phyloP scores from a whole-genome alignment of 352 stramenopile species.

The Phytophthora cryptogea region DNA sequence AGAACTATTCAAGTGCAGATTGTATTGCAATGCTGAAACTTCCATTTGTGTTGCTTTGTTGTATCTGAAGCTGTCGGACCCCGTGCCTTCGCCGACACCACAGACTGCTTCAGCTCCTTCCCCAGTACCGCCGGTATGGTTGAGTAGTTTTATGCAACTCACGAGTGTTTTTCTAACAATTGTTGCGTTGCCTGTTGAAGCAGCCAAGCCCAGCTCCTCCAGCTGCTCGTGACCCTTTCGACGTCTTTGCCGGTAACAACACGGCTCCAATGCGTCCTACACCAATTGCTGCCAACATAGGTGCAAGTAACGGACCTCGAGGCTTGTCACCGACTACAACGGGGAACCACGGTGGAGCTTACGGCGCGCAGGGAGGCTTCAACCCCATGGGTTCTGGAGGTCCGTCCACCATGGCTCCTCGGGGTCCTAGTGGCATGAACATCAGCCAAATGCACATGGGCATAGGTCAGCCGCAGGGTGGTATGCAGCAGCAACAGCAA shows the following conservation, averaged over 20 bases:
- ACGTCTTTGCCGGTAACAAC: constrained; percentile 61
- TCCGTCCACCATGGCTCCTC: constrained; percentile 48
- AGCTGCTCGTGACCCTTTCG: constrained; percentile 66
- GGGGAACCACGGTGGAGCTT: constrained; percentile 28
- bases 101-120: constrained; percentile 42
- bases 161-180: not conserved
- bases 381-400: constrained; percentile 47
- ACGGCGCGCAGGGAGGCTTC: constrained; percentile 40
- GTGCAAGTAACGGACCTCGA: constrained; percentile 32
- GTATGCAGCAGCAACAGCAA: constrained; percentile 50
- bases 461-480: constrained; percentile 47
- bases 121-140: constrained; percentile 40
- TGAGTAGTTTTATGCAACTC: constrained; percentile 1
- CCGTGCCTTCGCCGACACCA: constrained; percentile 49
- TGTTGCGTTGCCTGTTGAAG: constrained; percentile 1
- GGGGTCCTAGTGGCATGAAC: constrained; percentile 63
- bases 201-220: constrained; percentile 27
- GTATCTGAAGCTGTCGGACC: constrained; percentile 54
- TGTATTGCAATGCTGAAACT: not conserved
- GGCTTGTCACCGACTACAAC: constrained; percentile 37
- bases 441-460: constrained; percentile 88
- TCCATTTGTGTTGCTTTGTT: constrained; percentile 6
- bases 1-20: not conserved
- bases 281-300: constrained; percentile 35
- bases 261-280: constrained; percentile 39